Evolutionary conservation across 1,284 basidiomycete genomes (phyloP).

Genomic region (Vanrija sp.): DNA sequence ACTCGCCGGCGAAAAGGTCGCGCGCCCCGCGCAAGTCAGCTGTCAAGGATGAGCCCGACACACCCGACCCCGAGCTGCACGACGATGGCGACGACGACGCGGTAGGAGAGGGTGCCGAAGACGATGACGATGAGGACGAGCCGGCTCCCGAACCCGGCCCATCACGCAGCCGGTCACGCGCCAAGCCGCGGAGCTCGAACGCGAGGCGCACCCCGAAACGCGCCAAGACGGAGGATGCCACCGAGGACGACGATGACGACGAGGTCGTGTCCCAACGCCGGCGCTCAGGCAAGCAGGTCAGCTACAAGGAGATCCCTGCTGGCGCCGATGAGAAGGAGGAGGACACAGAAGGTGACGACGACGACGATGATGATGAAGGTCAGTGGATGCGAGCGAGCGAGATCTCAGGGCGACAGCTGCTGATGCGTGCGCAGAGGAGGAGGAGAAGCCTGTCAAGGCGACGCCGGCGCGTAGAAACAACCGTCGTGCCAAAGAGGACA

Average conservation of each 20-base stretch:
- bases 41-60: background rate
- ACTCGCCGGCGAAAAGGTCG: background rate
- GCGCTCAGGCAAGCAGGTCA: constrained; percentile 21
- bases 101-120: constrained; percentile 4
- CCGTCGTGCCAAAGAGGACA: constrained; percentile 10
- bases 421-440: constrained; percentile 7
- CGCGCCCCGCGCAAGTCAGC: background rate
- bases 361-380: constrained; percentile 15
- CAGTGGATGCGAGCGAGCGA: background rate
- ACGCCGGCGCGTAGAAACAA: constrained; percentile 5
- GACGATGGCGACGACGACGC: constrained; percentile 12
- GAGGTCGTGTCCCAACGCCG: constrained; percentile 9
- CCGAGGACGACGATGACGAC: constrained; percentile 14
- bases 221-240: constrained; percentile 8
- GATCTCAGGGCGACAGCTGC: constrained; percentile 6
- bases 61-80: constrained; percentile 1
- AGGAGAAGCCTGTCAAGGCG: constrained; percentile 6
- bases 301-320: constrained; percentile 23
- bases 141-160: background rate
- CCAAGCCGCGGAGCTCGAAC: constrained; percentile 1
- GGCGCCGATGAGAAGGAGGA: constrained; percentile 14
- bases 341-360: constrained; percentile 15
- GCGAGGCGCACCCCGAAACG: background rate
- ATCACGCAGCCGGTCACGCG: background rate
- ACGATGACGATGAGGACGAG: constrained; percentile 15